Base-by-base conservation (phyloP, 1,284 basidiomycete species). In the Anthracocystis setariae region DNA sequence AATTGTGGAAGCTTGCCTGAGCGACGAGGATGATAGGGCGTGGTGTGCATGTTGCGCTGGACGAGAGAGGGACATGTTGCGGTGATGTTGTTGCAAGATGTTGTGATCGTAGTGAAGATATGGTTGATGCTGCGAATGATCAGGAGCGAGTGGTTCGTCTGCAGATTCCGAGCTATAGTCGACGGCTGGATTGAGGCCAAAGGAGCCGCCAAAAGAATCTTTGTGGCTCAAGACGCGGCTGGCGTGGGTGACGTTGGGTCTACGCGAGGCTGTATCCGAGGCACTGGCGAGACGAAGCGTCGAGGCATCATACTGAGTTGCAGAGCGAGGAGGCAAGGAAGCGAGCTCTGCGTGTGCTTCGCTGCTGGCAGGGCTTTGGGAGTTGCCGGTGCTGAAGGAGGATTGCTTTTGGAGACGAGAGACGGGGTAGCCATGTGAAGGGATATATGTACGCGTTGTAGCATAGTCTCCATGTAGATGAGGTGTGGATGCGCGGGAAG, bases 191-290 rank as follows among this genome's bases (percentile, higher is more conserved):
- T 39, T 46, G 46, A 71, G 21, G n/a, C 42, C 64, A 17, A 63
- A 63, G 7, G 63, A 52, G 12, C 69, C 69, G 13, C 69, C 69
- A 29, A 73, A 73, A 0, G 70, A 73, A 46, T 68, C 65, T 47
- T 68, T 73, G 54, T 73, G 70, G 15, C 56, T 67, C 46, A 68
- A 38, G 17, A 58, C 32, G 21, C 60, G 54, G 42, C 43, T 57
- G 25, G 21, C 51, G 39, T 64, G 70, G 10, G 46, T 38, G 32
- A 55, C n/a, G 10, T 73, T 45, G 2, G 65, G 40, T 43, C 45
- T 39, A 15, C 66, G 66, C 27, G 51, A 44, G 10, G 46, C 33
- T 20, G 48, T 21, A 13, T 61, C 54, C 27, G 62, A 17, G 23
- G 57, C 42, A 12, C 44, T 46, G 33, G 56, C 52, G 29, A 56